Evolutionary conservation across 2,329 filamentous ascomycete species (phyloP), one percentile per base, ranked within the genome.

Genomic region (Fusarium concolor): DNA sequence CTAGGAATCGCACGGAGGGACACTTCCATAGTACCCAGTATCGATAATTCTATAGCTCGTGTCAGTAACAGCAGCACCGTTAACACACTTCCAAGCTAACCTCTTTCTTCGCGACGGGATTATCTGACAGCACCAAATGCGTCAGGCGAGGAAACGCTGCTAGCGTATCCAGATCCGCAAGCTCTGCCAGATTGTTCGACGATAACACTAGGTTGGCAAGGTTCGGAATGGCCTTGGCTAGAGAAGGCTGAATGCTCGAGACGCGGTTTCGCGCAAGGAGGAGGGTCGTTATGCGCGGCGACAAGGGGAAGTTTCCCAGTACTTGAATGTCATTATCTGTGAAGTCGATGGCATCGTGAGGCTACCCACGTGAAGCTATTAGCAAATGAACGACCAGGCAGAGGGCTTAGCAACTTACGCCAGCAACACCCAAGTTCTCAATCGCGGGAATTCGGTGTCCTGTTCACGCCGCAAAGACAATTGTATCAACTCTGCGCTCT

Each of bases 391-490:
- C 38, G 33, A 56, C 24, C 28, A 45, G 46, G 53, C 7, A 43
- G 38, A 46, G 42, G 44, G 38, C 55, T 52, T 35, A 29, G 31
- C 55, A 49, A 89, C 91, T 78, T 83, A 97, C 93, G 77, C 92
- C 92, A 74, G 96, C 95, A 77, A 94, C 92, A 85, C 96, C 96
- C 83, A 99, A 83, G 81, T 99, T 99, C 86, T 99, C 96, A 84
- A 99, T 97, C 65, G 91, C 88, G 76, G 95, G 93, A 80, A 99
- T 98, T 84, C 96, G 94, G 84, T 98, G 94, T 84, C 96, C 96
- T 99, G 89, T 85, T 89, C 74, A 81, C 77, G 76, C 74, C 76
- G 78, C 77, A 76, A 75, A 71, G 71, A 74, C 73, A 76, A 83
- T 86, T 88, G 83, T 92, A 94, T 96, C 90, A 96, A 95, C 88